phyloP scores from a whole-genome alignment of 495 filamentous ascomycete genomes.

The Penicillium crystallinum region DNA sequence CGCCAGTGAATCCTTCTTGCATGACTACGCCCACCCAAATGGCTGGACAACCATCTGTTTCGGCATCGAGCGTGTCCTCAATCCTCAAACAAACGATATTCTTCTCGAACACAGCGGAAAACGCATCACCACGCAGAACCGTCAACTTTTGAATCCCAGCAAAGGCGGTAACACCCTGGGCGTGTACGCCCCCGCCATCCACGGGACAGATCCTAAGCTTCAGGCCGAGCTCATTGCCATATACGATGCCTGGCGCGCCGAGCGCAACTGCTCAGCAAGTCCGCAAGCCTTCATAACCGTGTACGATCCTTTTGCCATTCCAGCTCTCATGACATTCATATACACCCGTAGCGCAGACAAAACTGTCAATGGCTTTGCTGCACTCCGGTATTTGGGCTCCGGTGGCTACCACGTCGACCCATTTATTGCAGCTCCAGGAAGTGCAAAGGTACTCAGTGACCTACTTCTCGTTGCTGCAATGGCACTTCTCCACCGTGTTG shows the following conservation, averaged over 20 bases:
- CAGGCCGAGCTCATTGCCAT: constrained; percentile 29
- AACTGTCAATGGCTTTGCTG: constrained; percentile 35
- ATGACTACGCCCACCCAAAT: constrained; percentile 17
- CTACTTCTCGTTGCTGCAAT: constrained; percentile 35
- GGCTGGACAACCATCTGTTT: constrained; percentile 39
- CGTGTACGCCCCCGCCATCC: constrained; percentile 28
- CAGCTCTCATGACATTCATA: constrained; percentile 40
- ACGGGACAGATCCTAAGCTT: constrained; percentile 23
- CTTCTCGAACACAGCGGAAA: constrained; percentile 34
- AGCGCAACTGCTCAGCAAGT: constrained; percentile 23
- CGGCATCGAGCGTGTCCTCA: constrained; percentile 36
- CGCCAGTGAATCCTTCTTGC: constrained; percentile 26
- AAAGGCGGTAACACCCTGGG: constrained; percentile 33
- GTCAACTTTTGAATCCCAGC: constrained; percentile 28
- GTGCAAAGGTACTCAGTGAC: constrained; percentile 36
- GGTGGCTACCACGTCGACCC: constrained; percentile 43
- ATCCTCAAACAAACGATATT: constrained; percentile 38
- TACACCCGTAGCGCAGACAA: constrained; percentile 31
- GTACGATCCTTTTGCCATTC: constrained; percentile 39
- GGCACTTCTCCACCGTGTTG: constrained; percentile 27
- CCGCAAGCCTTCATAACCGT: constrained; percentile 41
- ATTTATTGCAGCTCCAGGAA: constrained; percentile 33
- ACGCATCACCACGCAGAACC: constrained; percentile 32
- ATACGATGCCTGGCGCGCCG: constrained; percentile 36
- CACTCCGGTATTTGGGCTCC: constrained; percentile 31